phyloP scores from a whole-genome alignment of 345 rosid genomes.

The Sonneratia caseolaris region DNA sequence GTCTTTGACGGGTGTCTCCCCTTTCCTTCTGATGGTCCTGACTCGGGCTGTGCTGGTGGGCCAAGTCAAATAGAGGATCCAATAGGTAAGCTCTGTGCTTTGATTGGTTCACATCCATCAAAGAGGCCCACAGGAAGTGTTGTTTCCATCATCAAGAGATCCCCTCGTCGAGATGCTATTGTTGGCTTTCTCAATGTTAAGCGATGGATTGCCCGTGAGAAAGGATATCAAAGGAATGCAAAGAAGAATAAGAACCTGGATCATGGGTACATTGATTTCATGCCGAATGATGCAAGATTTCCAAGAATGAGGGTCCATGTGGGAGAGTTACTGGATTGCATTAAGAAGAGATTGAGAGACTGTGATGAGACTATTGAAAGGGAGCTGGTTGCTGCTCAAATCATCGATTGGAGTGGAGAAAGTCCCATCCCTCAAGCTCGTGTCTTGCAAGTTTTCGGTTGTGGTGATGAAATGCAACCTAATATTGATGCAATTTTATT shows the following conservation, averaged over 20 bases:
- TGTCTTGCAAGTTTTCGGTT: constrained; percentile 51
- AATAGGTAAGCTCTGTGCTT: constrained; percentile 38
- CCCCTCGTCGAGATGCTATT: constrained; percentile 51
- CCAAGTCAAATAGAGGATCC: constrained; percentile 31
- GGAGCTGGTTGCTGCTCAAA: constrained; percentile 69
- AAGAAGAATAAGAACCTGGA: constrained; percentile 30
- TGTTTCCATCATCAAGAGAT: constrained; percentile 53
- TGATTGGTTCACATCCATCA: constrained; percentile 42
- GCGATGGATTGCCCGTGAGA: constrained; percentile 41
- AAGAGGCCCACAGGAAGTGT: constrained; percentile 86
- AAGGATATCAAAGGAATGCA: constrained; percentile 25
- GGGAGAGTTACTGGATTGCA: constrained; percentile 44
- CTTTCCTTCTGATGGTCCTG: constrained; percentile 18
- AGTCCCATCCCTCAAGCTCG: constrained; percentile 46
- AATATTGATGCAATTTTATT: constrained; percentile 58
- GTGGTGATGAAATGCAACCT: constrained; percentile 57
- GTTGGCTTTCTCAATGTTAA: constrained; percentile 70
- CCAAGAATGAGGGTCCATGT: constrained; percentile 56
- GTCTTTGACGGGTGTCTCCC: constrained; percentile 18
- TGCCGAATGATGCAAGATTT: constrained; percentile 59
- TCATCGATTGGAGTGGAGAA: constrained; percentile 63
- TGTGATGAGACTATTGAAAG: constrained; percentile 49
- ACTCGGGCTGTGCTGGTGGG: constrained; percentile 13
- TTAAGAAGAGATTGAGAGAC: constrained; percentile 52
- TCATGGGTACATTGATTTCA: constrained; percentile 38